Conservation (phyloP, 345 rosid genomes). For the Excoecaria agallocha region DNA sequence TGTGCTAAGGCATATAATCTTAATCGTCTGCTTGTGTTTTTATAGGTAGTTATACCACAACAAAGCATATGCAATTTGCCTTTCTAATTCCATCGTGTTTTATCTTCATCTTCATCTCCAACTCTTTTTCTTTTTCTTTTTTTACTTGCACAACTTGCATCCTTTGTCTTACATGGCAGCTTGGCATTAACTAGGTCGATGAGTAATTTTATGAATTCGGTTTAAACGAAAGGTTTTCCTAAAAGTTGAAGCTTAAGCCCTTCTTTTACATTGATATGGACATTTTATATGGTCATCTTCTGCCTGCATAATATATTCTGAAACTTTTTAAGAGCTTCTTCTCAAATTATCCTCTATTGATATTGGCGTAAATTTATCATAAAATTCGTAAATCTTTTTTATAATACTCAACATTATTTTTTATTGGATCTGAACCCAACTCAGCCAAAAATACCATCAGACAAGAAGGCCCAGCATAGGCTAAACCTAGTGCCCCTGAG, state of each 20-base stretch:
- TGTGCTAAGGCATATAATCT: not conserved
- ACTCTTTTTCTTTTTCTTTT: too few species aligned
- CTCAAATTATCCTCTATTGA: not conserved
- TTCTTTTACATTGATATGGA: not conserved
- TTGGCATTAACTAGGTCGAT: too few species aligned
- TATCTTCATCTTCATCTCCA: conserved; percentile 5
- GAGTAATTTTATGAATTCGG: not conserved
- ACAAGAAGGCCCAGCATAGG: too few species aligned
- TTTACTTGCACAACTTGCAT: conserved; percentile 4
- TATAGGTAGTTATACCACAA: not conserved
- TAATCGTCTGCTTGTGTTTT: not conserved
- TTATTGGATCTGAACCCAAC: too few species aligned
- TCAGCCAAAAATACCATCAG: too few species aligned
- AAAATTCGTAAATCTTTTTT: not conserved
- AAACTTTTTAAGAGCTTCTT: not conserved
- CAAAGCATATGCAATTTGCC: not conserved
- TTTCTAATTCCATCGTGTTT: not conserved
- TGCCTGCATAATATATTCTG: not conserved
- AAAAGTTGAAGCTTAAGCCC: not conserved
- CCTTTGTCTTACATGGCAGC: not conserved
- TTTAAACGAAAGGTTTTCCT: not conserved
- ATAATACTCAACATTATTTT: too few species aligned
- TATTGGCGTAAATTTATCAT: not conserved
- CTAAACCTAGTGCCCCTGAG: too few species aligned
- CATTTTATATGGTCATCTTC: not conserved